These are phyloP conservation scores for Paralagenidium karlingii DNA, from an alignment of 352 stramenopile genomes.

Conservation along the genomic window DNA sequence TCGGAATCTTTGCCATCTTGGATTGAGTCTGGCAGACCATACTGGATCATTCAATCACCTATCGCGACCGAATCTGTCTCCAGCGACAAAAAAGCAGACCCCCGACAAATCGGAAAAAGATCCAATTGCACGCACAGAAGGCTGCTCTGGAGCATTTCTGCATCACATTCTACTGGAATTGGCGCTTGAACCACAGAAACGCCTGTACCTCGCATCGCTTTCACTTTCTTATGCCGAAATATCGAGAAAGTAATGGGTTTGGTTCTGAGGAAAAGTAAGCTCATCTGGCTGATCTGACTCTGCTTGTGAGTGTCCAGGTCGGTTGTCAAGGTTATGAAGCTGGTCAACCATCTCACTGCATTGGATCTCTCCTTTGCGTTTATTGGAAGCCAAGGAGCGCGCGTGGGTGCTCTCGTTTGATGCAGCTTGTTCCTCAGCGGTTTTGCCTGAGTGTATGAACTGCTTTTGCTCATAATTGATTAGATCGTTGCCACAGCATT, in stretches of 20 bases:
- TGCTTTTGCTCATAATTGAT: neutral
- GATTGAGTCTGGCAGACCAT: constrained; percentile 3
- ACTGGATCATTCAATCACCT: no score
- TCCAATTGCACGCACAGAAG: constrained; percentile 2
- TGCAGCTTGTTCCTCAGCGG: neutral
- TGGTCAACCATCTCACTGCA: constrained; percentile 7
- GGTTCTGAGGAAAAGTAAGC: constrained; percentile 6
- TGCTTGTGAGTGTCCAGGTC: constrained; percentile 4
- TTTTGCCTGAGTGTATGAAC: neutral
- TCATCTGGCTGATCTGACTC: constrained; percentile 1
- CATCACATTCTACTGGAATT: neutral
- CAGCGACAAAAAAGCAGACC: no score
- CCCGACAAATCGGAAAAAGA: neutral
- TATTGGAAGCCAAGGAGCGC: constrained; percentile 14
- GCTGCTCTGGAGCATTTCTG: constrained; percentile 5
- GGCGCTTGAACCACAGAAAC: neutral
- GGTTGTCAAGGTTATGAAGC: constrained; percentile 17
- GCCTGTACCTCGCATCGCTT: constrained; percentile 1
- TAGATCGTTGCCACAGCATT: constrained; percentile 16
- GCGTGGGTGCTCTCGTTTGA: no score
- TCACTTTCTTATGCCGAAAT: constrained; percentile 11
- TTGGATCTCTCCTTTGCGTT: constrained; percentile 32
- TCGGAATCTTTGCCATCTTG: constrained; percentile 4
- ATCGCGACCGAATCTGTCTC: no score
- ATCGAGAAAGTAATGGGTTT: constrained; percentile 6